Conservation (phyloP, 495 filamentous ascomycete species). For the Lentithecium fluviatile region DNA sequence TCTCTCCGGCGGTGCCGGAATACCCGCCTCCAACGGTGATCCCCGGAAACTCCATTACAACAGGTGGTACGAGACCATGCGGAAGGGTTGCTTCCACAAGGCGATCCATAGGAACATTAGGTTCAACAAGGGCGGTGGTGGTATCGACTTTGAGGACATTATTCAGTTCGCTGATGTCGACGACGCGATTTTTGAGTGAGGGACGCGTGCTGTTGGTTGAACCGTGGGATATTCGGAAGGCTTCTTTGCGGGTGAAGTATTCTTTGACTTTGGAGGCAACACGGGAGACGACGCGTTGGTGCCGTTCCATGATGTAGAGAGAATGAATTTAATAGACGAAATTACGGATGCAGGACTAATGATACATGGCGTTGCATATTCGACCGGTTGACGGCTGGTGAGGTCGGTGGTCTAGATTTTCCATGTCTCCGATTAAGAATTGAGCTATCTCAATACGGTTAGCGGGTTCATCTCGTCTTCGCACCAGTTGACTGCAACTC, state of each 20-base stretch:
- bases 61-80: conserved; percentile 56
- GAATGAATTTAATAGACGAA: not conserved
- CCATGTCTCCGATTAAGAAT: not conserved
- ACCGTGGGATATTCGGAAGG: conserved; percentile 77
- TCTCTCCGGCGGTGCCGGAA: conserved; percentile 61
- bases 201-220: conserved; percentile 72
- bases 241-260: conserved; percentile 57
- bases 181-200: conserved; percentile 43
- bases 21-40: conserved; percentile 65
- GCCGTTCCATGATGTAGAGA: conserved; percentile 7
- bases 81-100: conserved; percentile 54
- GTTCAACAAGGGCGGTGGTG: conserved; percentile 53
- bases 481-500: not conserved
- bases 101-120: conserved; percentile 65
- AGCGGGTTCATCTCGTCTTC: not conserved
- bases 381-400: not conserved
- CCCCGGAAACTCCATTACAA: conserved; percentile 64
- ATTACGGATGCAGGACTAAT: not conserved
- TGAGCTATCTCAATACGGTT: not conserved
- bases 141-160: conserved; percentile 47
- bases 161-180: conserved; percentile 53
- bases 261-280: conserved; percentile 52
- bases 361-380: not conserved
- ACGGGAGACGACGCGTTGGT: conserved; percentile 41
- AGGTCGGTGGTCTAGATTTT: not conserved